Base-by-base conservation (phyloP, 441 rosid genomes). In the Erysimum cheiri region DNA sequence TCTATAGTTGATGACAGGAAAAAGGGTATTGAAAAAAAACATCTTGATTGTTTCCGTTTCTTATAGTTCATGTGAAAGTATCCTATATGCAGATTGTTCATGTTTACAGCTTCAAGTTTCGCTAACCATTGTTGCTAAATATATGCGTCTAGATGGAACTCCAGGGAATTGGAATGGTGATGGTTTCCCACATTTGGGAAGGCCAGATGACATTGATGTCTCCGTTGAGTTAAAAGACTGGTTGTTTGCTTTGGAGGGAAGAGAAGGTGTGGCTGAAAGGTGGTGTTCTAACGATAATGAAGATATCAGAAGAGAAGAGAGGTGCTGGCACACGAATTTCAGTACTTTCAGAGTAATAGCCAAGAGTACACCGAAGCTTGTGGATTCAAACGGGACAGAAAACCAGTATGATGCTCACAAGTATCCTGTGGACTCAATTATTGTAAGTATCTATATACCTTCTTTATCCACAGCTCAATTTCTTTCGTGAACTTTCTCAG, bases 211-310 rank as follows among this genome's bases (percentile, higher is more conserved):
- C 68, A 89, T 91, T 71, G 97, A 92, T 77, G 87, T 89, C 56
- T 80, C 84, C 40, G 41, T 92, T 59, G 97, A 91, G 76, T 82
- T 95, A 70, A 87, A 80, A 77, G 90, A 95, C 80, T 95, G 98
- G 99, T 77, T 95, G 73, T 95, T 95, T 89, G 93, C 99, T 69
- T 87, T 95, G 67, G 97, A 92, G 82, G 95, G 97, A 60, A 89
- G 84, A 53, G 83, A 85, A 53, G 96, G 90, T 54, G 80, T 81
- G 69, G 84, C 83, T 14, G 92, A 87, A 71, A 77, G 82, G 68
- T 76, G 86, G 86, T 74, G 79, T 77, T 81, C 79, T 78, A 63
- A 77, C 64, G 70, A 79, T 73, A 80, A 75, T 43, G 79, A 77
- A 68, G 76, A 76, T 71, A 64, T 80, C 40, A 75, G 79, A 56